Conservation (phyloP, 106 monocot species). For the Phalaenopsis aphrodite region DNA sequence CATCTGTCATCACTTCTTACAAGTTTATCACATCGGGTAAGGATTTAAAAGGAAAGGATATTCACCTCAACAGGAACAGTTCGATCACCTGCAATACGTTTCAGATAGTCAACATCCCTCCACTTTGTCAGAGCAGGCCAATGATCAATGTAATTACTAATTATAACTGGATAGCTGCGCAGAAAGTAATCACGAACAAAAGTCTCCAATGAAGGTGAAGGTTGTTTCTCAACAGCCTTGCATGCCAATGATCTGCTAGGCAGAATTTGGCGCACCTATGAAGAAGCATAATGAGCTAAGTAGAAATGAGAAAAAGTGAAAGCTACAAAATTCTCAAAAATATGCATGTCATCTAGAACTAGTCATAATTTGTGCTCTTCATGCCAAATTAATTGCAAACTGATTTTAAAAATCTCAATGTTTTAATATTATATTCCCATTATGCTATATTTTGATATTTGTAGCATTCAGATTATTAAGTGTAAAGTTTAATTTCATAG, state of each 20-base stretch:
- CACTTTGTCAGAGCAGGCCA: conserved; percentile 32
- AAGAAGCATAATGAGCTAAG: background rate
- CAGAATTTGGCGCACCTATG: conserved; percentile 18
- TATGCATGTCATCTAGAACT: background rate
- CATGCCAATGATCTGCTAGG: conserved; percentile 24
- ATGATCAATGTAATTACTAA: conserved; percentile 23
- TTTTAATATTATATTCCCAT: background rate
- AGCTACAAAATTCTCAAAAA: background rate
- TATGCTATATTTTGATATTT: background rate
- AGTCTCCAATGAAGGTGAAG: conserved; percentile 20
- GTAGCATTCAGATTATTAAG: background rate
- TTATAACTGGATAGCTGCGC: conserved; percentile 18
- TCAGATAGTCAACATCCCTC: conserved; percentile 23
- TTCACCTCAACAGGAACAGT: conserved; percentile 37
- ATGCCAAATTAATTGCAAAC: background rate
- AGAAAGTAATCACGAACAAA: conserved; percentile 28
- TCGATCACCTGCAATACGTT: conserved; percentile 20
- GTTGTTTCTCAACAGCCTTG: conserved; percentile 15
- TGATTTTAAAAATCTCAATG: background rate
- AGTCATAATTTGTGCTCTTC: background rate
- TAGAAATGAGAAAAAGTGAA: background rate
- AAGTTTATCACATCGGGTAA: background rate
- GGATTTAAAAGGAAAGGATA: background rate
- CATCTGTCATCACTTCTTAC: background rate
- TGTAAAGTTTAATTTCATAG: no score